Evolutionary conservation across 2,329 filamentous ascomycete species (phyloP).

Genomic region (Phyllosticta capitalensis): DNA sequence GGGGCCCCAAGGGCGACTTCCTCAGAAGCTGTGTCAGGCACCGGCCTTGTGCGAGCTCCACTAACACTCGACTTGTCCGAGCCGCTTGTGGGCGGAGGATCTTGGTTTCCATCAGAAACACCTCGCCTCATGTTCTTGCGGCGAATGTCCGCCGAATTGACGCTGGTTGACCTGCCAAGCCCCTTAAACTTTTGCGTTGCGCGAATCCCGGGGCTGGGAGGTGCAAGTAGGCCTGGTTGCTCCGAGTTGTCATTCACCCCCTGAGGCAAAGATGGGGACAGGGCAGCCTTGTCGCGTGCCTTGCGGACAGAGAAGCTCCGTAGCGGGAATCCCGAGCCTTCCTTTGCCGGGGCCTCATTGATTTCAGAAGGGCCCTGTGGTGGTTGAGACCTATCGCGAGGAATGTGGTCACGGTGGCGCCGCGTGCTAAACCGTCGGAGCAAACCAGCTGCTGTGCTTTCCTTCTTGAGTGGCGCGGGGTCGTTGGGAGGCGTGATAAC

Average conservation of each 20-base stretch:
- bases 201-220: constrained; percentile 54
- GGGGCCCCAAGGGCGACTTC: constrained; percentile 28
- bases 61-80: constrained; percentile 62
- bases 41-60: constrained; percentile 37
- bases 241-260: constrained; percentile 50
- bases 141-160: constrained; percentile 77
- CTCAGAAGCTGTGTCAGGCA: constrained; percentile 41
- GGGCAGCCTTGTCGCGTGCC: constrained; percentile 44
- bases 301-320: constrained; percentile 84
- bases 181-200: constrained; percentile 54
- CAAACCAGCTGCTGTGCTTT: constrained; percentile 75
- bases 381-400: constrained; percentile 45
- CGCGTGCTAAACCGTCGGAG: constrained; percentile 87
- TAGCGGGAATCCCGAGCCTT: constrained; percentile 42
- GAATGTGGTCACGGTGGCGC: constrained; percentile 53
- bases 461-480: constrained; percentile 59
- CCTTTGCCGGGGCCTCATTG: constrained; percentile 63
- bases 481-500: constrained; percentile 46
- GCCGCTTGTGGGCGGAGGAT: constrained; percentile 61
- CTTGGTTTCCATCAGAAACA: constrained; percentile 22
- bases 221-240: constrained; percentile 62
- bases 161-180: constrained; percentile 79
- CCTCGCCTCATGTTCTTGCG: constrained; percentile 51
- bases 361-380: constrained; percentile 70
- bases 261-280: constrained; percentile 38